Conservation (phyloP, 208 protist species). For the Blastocrithidia nonstop region DNA sequence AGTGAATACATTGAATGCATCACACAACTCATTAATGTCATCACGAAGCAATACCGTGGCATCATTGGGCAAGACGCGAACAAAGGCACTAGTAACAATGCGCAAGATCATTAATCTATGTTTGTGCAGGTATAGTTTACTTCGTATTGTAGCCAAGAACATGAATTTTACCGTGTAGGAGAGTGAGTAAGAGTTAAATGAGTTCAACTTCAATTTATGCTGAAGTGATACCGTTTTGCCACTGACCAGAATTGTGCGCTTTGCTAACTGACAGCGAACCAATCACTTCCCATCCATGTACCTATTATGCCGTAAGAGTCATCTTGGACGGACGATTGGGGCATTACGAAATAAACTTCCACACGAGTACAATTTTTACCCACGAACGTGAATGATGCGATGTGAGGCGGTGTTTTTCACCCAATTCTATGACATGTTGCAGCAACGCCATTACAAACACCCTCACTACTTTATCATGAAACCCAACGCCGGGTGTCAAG, state of each 20-base stretch:
- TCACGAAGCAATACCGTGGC: too few relatives aligned
- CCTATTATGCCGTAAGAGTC: conserved; percentile 86
- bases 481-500: conserved; percentile 86
- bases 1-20: too few relatives aligned
- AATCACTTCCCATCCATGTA: conserved; percentile 95
- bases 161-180: conserved; percentile 64
- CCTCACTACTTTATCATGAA: conserved; percentile 89
- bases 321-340: conserved; percentile 84
- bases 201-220: conserved; percentile 86
- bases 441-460: conserved; percentile 10
- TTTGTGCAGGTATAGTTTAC: conserved; percentile 72
- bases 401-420: conserved; percentile 61
- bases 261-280: conserved; percentile 87
- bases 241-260: conserved; percentile 69
- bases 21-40: too few relatives aligned
- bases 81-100: too few relatives aligned
- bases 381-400: conserved; percentile 77
- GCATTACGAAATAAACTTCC: conserved; percentile 64
- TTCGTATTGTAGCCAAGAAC: conserved; percentile 54
- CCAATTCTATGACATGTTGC: conserved; percentile 36
- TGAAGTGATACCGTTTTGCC: conserved; percentile 89
- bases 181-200: conserved; percentile 58
- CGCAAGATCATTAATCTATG: conserved; percentile 14
- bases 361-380: conserved; percentile 82
- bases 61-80: too few relatives aligned